These are phyloP conservation scores for Saposhnikovia divaricata DNA, from an alignment of 129 eudicot species.

Conservation along the genomic window DNA sequence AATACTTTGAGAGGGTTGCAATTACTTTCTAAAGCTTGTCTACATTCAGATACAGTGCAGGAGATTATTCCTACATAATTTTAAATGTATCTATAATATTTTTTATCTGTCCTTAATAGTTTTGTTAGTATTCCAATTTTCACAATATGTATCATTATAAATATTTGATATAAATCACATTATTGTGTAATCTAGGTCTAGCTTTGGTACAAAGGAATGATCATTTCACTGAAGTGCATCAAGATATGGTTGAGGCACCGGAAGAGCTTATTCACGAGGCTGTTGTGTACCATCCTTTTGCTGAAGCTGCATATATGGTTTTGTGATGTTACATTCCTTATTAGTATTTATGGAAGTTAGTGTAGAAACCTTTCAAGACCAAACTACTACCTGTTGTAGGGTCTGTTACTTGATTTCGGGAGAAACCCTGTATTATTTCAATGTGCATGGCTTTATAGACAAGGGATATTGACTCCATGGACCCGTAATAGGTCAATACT, in stretches of 20 bases:
- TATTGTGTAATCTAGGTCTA: slow-evolving; percentile 31
- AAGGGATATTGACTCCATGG: slow-evolving; percentile 67
- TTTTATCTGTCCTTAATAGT: background rate
- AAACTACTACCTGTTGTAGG: slow-evolving; percentile 32
- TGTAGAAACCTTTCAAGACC: slow-evolving; percentile 1
- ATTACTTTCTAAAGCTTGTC: background rate
- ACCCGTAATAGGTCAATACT: slow-evolving; percentile 42
- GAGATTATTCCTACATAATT: background rate
- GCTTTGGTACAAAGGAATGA: slow-evolving; percentile 47
- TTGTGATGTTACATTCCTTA: slow-evolving; percentile 9
- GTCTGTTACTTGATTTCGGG: slow-evolving; percentile 71
- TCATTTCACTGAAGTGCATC: slow-evolving; percentile 25
- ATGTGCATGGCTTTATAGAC: slow-evolving; percentile 68
- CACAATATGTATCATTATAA: background rate
- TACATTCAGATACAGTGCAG: background rate
- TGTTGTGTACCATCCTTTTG: slow-evolving; percentile 46
- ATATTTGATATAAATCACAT: background rate
- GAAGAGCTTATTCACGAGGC: slow-evolving; percentile 49
- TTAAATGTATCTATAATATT: background rate
- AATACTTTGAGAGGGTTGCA: background rate
- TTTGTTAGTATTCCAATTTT: background rate
- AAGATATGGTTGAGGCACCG: slow-evolving; percentile 39
- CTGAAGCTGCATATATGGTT: slow-evolving; percentile 83
- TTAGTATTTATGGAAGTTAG: slow-evolving; percentile 6
- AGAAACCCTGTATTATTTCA: slow-evolving; percentile 57